Evolutionary conservation across 2,329 filamentous ascomycete species (phyloP).

Genomic region (Colletotrichum lindemuthianum): DNA sequence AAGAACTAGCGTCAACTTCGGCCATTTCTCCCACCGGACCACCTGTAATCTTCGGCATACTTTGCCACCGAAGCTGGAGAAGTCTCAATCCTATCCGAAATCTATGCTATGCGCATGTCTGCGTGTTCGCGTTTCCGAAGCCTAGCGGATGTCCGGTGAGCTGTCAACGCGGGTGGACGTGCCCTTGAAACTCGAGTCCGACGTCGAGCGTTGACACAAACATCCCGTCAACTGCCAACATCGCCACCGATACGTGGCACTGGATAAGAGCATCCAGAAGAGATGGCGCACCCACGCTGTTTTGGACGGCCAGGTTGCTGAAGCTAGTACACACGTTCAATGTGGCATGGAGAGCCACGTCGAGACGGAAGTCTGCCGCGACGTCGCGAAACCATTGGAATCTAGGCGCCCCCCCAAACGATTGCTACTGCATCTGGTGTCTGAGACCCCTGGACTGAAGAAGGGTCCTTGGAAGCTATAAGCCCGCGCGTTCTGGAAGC

Average conservation of each 20-base stretch:
- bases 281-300: too few relatives aligned
- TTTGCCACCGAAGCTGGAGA: constrained; percentile 15
- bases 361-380: neutral
- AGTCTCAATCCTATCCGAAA: constrained; percentile 11
- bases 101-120: neutral
- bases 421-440: neutral
- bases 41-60: neutral
- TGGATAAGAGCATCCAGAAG: too few relatives aligned
- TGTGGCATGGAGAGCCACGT: neutral
- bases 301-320: too few relatives aligned
- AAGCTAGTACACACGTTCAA: neutral
- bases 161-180: neutral
- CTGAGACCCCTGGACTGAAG: neutral
- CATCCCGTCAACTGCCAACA: constrained; percentile 7
- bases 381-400: constrained; percentile 18
- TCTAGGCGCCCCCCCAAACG: neutral
- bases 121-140: neutral
- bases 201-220: neutral
- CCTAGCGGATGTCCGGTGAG: neutral
- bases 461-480: constrained; percentile 1
- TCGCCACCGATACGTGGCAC: too few relatives aligned
- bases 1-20: constrained; percentile 19
- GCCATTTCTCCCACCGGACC: constrained; percentile 1
- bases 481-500: constrained; percentile 17
- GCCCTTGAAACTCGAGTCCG: neutral